A percentile compares a stretch with the other conserved stretches of the same genome.
Evolutionary conservation across 2,329 filamentous ascomycete genomes (phyloP).

Genomic region (Fusarium chaquense): DNA sequence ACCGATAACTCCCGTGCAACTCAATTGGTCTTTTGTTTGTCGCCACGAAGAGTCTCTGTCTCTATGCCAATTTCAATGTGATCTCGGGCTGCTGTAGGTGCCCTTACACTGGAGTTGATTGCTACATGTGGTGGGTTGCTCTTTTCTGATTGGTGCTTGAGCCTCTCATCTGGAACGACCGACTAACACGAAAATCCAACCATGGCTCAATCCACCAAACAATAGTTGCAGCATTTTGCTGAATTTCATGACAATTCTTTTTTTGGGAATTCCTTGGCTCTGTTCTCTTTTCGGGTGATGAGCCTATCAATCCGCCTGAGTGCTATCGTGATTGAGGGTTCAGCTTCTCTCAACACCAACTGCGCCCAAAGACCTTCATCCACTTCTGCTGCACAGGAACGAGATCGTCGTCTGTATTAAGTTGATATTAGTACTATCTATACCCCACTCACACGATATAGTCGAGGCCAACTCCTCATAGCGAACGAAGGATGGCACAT

Average conservation of each 20-base stretch:
- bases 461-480: slow-evolving; percentile 34
- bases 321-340: too few relatives aligned
- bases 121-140: slow-evolving; percentile 45
- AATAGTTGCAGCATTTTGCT: neutral
- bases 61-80: slow-evolving; percentile 12
- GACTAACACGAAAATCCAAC: slow-evolving; percentile 35
- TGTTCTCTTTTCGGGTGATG: neutral
- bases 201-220: slow-evolving; percentile 8
- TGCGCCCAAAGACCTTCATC: neutral
- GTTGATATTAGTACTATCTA: slow-evolving; percentile 9
- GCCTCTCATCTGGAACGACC: slow-evolving; percentile 22
- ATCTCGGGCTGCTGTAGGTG: slow-evolving; percentile 1
- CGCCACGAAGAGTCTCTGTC: neutral
- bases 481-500: slow-evolving; percentile 47
- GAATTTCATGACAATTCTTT: neutral
- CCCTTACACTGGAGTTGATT: slow-evolving; percentile 37
- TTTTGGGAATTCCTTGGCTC: fast-evolving
- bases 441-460: slow-evolving; percentile 42
- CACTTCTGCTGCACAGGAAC: slow-evolving; percentile 11
- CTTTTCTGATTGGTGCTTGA: slow-evolving; percentile 39
- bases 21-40: slow-evolving; percentile 7
- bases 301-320: neutral
- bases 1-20: slow-evolving; percentile 27
- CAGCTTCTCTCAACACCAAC: neutral
- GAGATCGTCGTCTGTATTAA: slow-evolving; percentile 26